Evolutionary conservation across 805 yeast species (phyloP), one percentile per base, ranked within the genome.

Genomic region (Starmerella khaoyaiensis): DNA sequence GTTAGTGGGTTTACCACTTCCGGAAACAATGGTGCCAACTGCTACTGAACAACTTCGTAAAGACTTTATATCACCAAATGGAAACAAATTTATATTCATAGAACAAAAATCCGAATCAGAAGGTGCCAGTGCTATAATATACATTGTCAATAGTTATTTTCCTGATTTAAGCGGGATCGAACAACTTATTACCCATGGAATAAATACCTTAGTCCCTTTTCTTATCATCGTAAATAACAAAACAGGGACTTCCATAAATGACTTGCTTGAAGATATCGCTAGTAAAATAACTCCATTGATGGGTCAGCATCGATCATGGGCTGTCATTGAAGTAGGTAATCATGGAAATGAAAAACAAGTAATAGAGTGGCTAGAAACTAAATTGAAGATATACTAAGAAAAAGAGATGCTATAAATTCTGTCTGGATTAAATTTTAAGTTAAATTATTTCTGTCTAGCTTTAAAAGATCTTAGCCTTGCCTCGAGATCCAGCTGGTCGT

Each of bases 211-310:
- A 9, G 32, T 31, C 12, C 47, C 48, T 28, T 28, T 45, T 18
- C 34, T 40, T 11, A 37, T 45, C 30, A 35, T 44, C 4, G 39
- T 39, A 7, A 44, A 44, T 33, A 44, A 44, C 23, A 35, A 28
- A 26, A 51, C 41, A 24, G 26, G 18, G 9, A 29, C 4, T 4
- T 40, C 33, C 12, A 27, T 27, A 18, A 37, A 34, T 21, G 55
- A 51, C 21, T 57, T 59, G 4, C 57, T 58, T 16, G 57, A 53
- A n/a, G 56, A 51, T 1, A 53, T 48, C 2, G 63, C 54, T 3
- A 56, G 55, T 11, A 58, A 54, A 9, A 50, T 59, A 14, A 53
- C 39, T 10, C 44, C 43, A 14, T n/a, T 36, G 2, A 22, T 44
- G 4, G 45, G 45, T 30, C 22, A 36, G 6, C 25, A 14, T 12